phyloP scores from a whole-genome alignment of 768 basidiomycete genomes.

The Pisolithus albus region DNA sequence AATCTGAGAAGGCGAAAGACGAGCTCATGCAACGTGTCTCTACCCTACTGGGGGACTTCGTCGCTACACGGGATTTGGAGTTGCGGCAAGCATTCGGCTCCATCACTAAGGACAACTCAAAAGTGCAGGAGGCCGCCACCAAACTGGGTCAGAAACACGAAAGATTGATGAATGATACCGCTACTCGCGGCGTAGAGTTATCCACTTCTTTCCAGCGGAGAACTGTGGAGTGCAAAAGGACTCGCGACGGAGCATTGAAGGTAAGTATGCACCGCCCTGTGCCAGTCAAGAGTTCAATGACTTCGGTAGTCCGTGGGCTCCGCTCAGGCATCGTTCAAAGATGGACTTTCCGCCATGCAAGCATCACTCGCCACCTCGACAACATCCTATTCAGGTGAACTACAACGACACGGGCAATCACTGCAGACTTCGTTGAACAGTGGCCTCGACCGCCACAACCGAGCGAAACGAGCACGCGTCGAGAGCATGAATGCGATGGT shows the following conservation, averaged over 20 bases:
- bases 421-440: conserved; percentile 37
- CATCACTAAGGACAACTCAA: conserved; percentile 49
- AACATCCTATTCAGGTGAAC: conserved; percentile 43
- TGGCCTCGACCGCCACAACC: conserved; percentile 58
- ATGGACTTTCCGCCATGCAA: conserved; percentile 40
- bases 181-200: conserved; percentile 37
- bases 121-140: conserved; percentile 45
- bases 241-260: conserved; percentile 54
- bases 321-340: conserved; percentile 35
- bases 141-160: conserved; percentile 45
- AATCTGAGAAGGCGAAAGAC: conserved; percentile 61
- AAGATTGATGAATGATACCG: conserved; percentile 36
- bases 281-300: conserved; percentile 7
- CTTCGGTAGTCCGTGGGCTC: conserved; percentile 34
- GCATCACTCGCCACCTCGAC: conserved; percentile 40
- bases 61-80: conserved; percentile 58
- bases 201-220: conserved; percentile 37
- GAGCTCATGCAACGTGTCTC: conserved; percentile 74
- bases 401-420: conserved; percentile 42
- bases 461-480: conserved; percentile 61
- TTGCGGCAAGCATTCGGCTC: conserved; percentile 50
- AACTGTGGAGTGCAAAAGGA: conserved; percentile 44
- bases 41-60: conserved; percentile 62
- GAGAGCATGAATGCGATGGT: conserved; percentile 49
- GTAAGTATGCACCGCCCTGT: conserved; percentile 25